Base-by-base conservation (phyloP, 2,329 filamentous ascomycete species). In the Cryoendolithus antarcticus region DNA sequence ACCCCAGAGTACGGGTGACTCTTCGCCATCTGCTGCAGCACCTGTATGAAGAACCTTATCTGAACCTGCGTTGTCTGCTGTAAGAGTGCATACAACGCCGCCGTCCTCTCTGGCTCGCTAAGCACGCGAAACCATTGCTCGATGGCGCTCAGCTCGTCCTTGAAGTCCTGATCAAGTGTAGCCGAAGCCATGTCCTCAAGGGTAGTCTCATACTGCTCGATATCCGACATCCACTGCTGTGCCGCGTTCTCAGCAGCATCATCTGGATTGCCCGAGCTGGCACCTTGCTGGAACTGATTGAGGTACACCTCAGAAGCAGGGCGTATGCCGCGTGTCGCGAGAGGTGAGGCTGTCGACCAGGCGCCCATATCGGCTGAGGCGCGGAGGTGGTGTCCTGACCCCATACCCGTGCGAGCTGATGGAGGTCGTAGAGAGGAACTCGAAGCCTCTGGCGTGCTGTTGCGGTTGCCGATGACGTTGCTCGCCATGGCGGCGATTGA, bases 61-160 rank as follows among this genome's bases (percentile, higher is more conserved):
- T 98, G 91, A 45, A 98, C 89, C 65, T 96, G 91, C 4, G 91
- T 98, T 4, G 91, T 96, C 71, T 98, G 91, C 68, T 98, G 91
- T 44, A 98, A 72, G 52, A 98, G 70, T 45, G 91, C 89, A 61
- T 98, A 98, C 42, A 96, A 67, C 35, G 91, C 91, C 45, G 91
- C 91, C 12, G 91, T 98, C 46, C 91, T 76, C 65, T 98, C 91
- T 21, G 91, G 88, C 65, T 96, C 91, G 57, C 89, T 96, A 48
- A 98, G 70, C 39, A 98, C 91, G 46, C 88, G 82, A 64, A 98
- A 98, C 91, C 91, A 98, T 69, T 98, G 91, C 66, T 98, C 91
- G 57, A 98, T 98, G 51, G 91, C 91, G 59, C 86, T 95, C 44
- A 98, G 75, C 64, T 98, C 91, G 63, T 96, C 91, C 68, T 98